Conservation (phyloP, 2,329 filamentous ascomycete species). For the Colletotrichum cuscutae region DNA sequence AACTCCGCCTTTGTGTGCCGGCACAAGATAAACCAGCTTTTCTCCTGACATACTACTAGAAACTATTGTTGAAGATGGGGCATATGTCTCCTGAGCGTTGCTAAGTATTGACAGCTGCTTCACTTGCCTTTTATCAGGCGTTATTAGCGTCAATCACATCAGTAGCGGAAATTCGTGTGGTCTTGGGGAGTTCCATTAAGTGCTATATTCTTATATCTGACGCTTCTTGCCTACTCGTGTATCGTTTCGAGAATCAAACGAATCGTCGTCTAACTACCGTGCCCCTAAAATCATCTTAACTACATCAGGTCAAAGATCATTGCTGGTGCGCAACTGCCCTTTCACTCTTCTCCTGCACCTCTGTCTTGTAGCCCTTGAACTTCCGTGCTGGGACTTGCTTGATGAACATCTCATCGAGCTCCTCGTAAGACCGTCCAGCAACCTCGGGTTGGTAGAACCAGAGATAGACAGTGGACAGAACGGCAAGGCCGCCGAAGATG, state of each 20-base stretch:
- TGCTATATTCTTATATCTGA: neutral
- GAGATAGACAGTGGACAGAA: constrained; percentile 43
- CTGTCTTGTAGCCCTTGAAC: constrained; percentile 36
- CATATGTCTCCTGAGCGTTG: neutral
- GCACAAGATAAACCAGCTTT: no score
- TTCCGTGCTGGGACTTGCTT: constrained; percentile 38
- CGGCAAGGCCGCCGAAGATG: constrained; percentile 47
- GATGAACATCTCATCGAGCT: constrained; percentile 39
- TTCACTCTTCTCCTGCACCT: constrained; percentile 18
- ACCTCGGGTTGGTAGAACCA: constrained; percentile 49
- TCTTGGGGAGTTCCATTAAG: no score
- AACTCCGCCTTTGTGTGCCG: neutral
- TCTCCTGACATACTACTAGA: no score
- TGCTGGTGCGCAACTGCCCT: neutral
- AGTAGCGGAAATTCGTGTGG: no score
- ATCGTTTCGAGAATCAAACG: neutral
- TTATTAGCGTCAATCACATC: no score
- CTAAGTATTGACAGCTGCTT: no score
- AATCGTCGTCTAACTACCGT: neutral
- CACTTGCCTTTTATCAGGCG: no score
- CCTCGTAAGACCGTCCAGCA: constrained; percentile 36
- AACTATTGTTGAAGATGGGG: neutral
- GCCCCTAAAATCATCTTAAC: neutral
- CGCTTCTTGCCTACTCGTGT: neutral
- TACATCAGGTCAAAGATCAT: neutral